phyloP scores from a whole-genome alignment of 2,329 filamentous ascomycete genomes.

The Geosmithia morbida region DNA sequence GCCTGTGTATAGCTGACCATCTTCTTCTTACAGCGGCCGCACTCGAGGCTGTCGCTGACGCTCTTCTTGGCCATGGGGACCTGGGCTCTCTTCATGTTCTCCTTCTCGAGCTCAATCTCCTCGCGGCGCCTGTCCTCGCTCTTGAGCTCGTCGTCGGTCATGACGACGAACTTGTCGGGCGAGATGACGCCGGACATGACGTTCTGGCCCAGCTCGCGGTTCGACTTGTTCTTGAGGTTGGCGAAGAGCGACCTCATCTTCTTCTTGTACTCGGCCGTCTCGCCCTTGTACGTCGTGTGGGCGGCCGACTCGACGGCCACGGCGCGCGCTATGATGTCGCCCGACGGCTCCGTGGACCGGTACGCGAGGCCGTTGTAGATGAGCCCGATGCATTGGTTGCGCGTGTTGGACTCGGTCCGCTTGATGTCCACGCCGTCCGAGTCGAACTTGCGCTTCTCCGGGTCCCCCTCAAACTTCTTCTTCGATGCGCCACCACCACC shows the following conservation, averaged over 20 bases:
- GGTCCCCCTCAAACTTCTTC: slow-evolving; percentile 44
- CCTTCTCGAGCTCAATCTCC: slow-evolving; percentile 64
- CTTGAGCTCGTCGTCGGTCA: slow-evolving; percentile 86
- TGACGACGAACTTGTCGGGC: slow-evolving; percentile 62
- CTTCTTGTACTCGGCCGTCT: slow-evolving; percentile 61
- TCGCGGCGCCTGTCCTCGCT: slow-evolving; percentile 65
- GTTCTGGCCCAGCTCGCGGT: slow-evolving; percentile 58
- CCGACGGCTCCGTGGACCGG: slow-evolving; percentile 55
- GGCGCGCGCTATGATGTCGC: slow-evolving; percentile 56
- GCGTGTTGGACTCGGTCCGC: slow-evolving; percentile 57
- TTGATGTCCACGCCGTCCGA: slow-evolving; percentile 67
- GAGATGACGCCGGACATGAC: slow-evolving; percentile 64
- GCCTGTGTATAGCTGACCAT: slow-evolving; percentile 94
- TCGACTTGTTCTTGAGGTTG: slow-evolving; percentile 88
- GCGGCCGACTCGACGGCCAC: slow-evolving; percentile 77
- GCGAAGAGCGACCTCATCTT: slow-evolving; percentile 90
- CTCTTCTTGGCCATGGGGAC: slow-evolving; percentile 84
- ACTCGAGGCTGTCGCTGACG: slow-evolving; percentile 76
- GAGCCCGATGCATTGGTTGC: slow-evolving; percentile 78
- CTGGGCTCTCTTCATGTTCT: slow-evolving; percentile 97
- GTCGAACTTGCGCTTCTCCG: slow-evolving; percentile 69
- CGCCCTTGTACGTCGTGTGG: slow-evolving; percentile 53
- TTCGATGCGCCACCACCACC: slow-evolving; percentile 17
- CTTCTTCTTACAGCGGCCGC: slow-evolving; percentile 82
- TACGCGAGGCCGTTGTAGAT: slow-evolving; percentile 82